Evolutionary conservation across 2,329 filamentous ascomycete species (phyloP), one percentile per base, ranked within the genome.

Genomic region (Apiospora saccharicola): DNA sequence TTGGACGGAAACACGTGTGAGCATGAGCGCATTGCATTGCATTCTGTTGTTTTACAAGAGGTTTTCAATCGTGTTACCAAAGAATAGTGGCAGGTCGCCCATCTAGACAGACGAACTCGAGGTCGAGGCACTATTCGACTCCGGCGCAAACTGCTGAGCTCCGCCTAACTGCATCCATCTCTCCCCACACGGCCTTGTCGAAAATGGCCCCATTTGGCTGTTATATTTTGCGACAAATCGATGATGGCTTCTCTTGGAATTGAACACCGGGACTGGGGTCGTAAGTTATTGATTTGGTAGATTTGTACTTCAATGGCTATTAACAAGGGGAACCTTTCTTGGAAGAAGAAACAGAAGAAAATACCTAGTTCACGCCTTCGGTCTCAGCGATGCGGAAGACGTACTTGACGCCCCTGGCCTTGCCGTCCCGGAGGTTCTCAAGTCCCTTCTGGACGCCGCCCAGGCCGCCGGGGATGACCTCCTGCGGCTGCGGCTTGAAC

Each of bases 361-460:
- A 5, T n/a, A 24, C 8, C 68, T 51, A 51, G 68, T 53, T 71
- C 24, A 77, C 70, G 3, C 78, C 78, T 70, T 78, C 76, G 6
- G 79, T 81, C 5, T 80, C 79, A 4, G 75, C 76, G 68, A 81
- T 78, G 26, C 77, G 74, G 57, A 81, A 86, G 0, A 87, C 85
- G 41, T 86, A 80, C 78, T 87, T 87, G 44, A 82, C 78, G 16
- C 82, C 85, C 73, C 82, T 83, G 37, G 86, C 80, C 76, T 82
- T 82, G 0, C 80, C 80, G 4, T 79, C 77, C 61, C 76, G 77
- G 74, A 84, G 72, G 34, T 81, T 76, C 47, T 82, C 76, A 67
- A 85, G 71, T 1, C 79, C 83, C 46, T 77, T 73, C 71, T 85
- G 74, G 6, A 85, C 77, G 3, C 82, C 82, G 7, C 78, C 76